Percentiles rank a stretch among this genome's conserved stretches.
phyloP scores from a whole-genome alignment of 306 rosid genomes.

The Pueraria montana region DNA sequence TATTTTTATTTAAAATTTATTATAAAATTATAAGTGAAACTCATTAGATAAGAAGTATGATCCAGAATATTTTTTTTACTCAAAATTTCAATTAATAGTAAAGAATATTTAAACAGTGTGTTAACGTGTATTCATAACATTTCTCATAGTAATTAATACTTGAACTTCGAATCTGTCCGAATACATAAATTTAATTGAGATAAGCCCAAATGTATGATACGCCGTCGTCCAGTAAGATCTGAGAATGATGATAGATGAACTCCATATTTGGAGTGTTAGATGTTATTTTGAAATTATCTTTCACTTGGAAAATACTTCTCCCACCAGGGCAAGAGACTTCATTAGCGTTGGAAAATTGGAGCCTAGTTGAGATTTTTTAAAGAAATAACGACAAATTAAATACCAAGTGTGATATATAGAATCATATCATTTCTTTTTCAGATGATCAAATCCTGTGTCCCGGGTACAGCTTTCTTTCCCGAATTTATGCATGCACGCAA shows the following conservation, averaged over 20 bases:
- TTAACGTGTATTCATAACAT: too few species aligned
- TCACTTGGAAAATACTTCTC: neutral
- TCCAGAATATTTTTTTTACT: too few species aligned
- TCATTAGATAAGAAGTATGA: too few species aligned
- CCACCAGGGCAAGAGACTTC: neutral
- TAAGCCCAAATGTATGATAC: too few species aligned
- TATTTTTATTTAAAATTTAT: too few species aligned
- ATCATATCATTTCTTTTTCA: neutral
- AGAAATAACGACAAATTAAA: neutral
- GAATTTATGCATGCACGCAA: slow-evolving; percentile 8
- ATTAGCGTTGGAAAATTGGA: neutral
- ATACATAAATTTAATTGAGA: too few species aligned
- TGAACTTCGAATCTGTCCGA: too few species aligned
- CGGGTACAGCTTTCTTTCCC: neutral
- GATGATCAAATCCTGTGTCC: neutral
- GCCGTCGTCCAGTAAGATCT: too few species aligned
- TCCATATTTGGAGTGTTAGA: neutral
- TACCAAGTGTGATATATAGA: neutral
- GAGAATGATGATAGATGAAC: neutral
- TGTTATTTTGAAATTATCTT: neutral
- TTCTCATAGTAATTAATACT: too few species aligned
- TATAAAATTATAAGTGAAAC: too few species aligned
- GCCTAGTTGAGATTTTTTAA: neutral
- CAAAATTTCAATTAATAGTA: too few species aligned
- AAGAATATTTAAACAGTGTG: too few species aligned